These are phyloP conservation scores for Verticillium klebahnii DNA, from an alignment of 2,329 filamentous ascomycete species.

Conservation along the genomic window DNA sequence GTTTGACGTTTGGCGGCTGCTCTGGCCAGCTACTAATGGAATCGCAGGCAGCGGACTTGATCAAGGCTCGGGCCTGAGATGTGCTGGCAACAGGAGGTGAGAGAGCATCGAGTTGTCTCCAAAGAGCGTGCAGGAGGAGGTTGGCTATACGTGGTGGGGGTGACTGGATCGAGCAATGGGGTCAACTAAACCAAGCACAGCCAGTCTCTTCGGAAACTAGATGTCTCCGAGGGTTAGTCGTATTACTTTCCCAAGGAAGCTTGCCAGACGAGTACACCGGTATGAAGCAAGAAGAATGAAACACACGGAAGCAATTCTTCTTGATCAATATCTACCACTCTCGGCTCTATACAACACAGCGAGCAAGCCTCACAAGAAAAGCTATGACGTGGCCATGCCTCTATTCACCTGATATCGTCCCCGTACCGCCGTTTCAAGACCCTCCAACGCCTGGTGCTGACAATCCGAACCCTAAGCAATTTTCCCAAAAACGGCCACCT, in stretches of 20 bases:
- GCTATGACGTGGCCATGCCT: background rate
- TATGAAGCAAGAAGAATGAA: background rate
- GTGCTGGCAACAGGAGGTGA: background rate
- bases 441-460: background rate
- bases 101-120: background rate
- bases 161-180: no score
- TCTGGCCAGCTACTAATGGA: background rate
- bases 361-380: background rate
- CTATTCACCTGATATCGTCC: background rate
- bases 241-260: no score
- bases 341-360: background rate
- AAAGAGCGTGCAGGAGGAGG: no score
- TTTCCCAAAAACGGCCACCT: slow-evolving; percentile 22
- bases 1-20: background rate
- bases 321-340: background rate
- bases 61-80: background rate
- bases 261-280: no score
- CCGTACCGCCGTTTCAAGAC: background rate
- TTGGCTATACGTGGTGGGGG: no score
- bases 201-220: no score
- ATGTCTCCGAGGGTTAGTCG: no score
- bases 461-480: background rate
- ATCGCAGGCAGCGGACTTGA: slow-evolving; percentile 1
- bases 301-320: background rate
- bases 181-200: no score